Evolutionary conservation across 768 basidiomycete species (phyloP), one percentile per base, ranked within the genome.

Genomic region (Leccinum boreale): DNA sequence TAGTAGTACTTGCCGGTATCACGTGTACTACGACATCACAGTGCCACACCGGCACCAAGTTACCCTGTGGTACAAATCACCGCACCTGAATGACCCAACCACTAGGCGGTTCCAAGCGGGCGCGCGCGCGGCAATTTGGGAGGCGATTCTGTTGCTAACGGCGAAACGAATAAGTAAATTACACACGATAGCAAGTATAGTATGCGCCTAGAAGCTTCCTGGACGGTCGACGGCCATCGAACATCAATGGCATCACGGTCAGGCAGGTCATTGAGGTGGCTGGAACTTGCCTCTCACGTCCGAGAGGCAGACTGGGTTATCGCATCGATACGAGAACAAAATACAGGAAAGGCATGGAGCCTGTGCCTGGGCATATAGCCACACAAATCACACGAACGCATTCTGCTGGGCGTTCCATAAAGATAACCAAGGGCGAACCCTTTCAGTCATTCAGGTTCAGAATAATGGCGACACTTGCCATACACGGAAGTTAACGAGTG

Each of bases 1-100:
- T 67, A 60, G 31, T 33, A 33, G 12, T 33, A 12, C 62, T 68
- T 70, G 65, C 67, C 68, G 67, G 56, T n/a, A 65, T 68, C 67
- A 65, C 67, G 57, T 65, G 67, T 10, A 10, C 48, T 55, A 59
- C 21, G 50, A 46, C 57, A 62, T 53, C 31, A 33, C 31, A 14
- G 48, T 29, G 33, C 26, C 56, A 23, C 45, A 44, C 14, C 39
- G 39, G 39, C 21, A 29, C 51, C 42, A 46, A 49, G 48, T 35
- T 29, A 26, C 45, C 55, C 52, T 42, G 31, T 33, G 15, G 48
- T 35, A 47, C 33, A 42, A 28, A 33, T 19, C 28, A 19, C 49
- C 49, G 46, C 49, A 1, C 54, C 54, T 50, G 57, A 55, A 45
- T 47, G 51, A 49, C 36, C 39, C 56, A 48, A 51, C 23, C 11